A percentile compares a stretch with the other conserved stretches of the same genome.
phyloP scores from a whole-genome alignment of 768 basidiomycete species.

The Sarcodon sp. region DNA sequence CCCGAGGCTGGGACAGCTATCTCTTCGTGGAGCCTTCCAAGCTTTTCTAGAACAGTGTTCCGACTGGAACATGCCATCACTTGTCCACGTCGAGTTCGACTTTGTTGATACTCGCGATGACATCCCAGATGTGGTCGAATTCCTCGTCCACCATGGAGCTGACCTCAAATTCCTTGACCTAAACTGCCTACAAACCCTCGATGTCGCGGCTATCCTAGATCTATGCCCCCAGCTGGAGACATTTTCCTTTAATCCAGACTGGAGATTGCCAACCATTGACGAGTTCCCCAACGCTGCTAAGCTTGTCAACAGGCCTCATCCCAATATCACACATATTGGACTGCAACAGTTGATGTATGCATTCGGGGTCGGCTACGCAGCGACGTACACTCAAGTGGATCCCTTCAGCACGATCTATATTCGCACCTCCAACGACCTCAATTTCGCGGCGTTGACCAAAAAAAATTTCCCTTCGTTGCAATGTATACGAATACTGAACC shows the following conservation, averaged over 20 bases:
- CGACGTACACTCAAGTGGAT: constrained; percentile 25
- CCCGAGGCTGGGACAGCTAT: constrained; percentile 47
- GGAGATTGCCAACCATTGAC: constrained; percentile 30
- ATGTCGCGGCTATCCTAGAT: constrained; percentile 47
- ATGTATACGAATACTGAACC: constrained; percentile 45
- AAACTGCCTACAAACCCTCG: constrained; percentile 40
- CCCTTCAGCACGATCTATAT: constrained; percentile 26
- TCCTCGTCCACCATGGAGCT: constrained; percentile 46
- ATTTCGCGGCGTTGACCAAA: constrained; percentile 39
- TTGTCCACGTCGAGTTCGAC: constrained; percentile 46
- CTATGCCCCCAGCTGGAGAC: constrained; percentile 48
- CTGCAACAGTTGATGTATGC: constrained; percentile 58
- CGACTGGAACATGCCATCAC: constrained; percentile 53
- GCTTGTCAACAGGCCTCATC: constrained; percentile 40
- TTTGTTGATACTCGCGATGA: constrained; percentile 30
- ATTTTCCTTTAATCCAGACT: constrained; percentile 67
- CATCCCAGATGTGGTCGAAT: constrained; percentile 44
- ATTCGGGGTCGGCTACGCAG: constrained; percentile 50
- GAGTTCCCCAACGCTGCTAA: constrained; percentile 15
- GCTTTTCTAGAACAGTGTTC: constrained; percentile 60
- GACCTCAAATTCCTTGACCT: constrained; percentile 54
- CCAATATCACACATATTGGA: constrained; percentile 46
- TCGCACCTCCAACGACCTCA: constrained; percentile 51
- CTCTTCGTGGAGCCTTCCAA: constrained; percentile 42
- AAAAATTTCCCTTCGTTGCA: constrained; percentile 48